Conservation (phyloP, 371 early-diverging fungal species). For the Mucor piriformis region DNA sequence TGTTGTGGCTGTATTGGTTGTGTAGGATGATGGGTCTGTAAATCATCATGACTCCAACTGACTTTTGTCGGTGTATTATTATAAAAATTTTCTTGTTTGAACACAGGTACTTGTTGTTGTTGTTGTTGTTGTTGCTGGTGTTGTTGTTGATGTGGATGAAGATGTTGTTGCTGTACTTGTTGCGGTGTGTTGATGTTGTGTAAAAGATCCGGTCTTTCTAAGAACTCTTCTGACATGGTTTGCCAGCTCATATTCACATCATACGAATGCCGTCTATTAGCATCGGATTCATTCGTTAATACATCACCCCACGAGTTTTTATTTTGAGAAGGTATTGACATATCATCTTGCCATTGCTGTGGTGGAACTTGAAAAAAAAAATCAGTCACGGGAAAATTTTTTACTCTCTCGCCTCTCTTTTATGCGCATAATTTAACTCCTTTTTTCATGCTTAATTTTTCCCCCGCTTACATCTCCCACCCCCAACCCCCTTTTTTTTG, state of each 20-base stretch:
- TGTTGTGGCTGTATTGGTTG: conserved; percentile 17
- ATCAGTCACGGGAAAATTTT: not conserved
- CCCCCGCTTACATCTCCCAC: not conserved
- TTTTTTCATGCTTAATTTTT: conserved; percentile 17
- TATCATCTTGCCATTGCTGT: conserved; percentile 48
- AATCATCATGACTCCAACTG: conserved; percentile 29
- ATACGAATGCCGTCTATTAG: conserved; percentile 45
- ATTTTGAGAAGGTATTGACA: conserved; percentile 39
- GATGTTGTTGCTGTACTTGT: not conserved
- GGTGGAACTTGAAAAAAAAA: not conserved
- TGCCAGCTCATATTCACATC: conserved; percentile 51
- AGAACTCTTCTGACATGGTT: conserved; percentile 41
- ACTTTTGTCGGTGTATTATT: conserved; percentile 24
- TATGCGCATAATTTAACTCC: conserved; percentile 42
- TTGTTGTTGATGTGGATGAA: not conserved
- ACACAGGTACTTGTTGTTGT: conserved; percentile 7
- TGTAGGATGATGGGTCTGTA: conserved; percentile 11
- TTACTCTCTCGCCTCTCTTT: conserved; percentile 13
- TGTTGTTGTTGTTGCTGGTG: not conserved
- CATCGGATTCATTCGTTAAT: conserved; percentile 16
- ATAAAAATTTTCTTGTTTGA: conserved; percentile 13
- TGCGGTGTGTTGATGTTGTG: conserved; percentile 1
- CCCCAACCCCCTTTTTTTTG: conserved; percentile 4
- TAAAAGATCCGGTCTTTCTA: conserved; percentile 34
- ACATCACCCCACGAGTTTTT: conserved; percentile 31